These are phyloP conservation scores for Talaromyces sp. DNA, from an alignment of 2,329 filamentous ascomycete genomes.

Conservation along the genomic window DNA sequence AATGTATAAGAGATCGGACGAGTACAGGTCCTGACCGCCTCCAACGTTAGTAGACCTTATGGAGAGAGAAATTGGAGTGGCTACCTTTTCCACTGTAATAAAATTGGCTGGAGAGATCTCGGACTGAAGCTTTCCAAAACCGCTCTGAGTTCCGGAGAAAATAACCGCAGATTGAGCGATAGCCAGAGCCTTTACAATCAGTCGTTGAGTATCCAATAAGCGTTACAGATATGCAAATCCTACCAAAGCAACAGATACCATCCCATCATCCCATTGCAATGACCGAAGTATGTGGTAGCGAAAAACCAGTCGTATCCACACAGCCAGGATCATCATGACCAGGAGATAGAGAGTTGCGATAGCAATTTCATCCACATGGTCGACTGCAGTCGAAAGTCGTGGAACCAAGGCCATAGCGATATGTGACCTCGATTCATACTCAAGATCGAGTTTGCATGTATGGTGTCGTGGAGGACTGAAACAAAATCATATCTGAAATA, in stretches of 20 bases:
- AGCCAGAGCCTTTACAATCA: not conserved
- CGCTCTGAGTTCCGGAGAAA: not conserved
- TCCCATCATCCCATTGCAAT: not conserved
- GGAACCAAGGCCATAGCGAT: not conserved
- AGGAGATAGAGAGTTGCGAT: conserved; percentile 6
- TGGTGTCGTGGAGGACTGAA: not conserved
- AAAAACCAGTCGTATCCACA: conserved; percentile 2
- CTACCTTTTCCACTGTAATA: conserved; percentile 2
- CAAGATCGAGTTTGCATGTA: not conserved
- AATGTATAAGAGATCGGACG: conserved; percentile 4
- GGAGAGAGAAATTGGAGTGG: not conserved
- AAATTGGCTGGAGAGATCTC: not conserved
- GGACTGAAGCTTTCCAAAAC: conserved; percentile 4
- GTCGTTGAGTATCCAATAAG: not conserved
- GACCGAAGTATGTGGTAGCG: conserved; percentile 2
- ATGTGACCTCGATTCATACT: not conserved
- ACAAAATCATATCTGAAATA: not conserved
- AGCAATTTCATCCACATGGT: conserved; percentile 7
- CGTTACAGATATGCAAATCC: not conserved
- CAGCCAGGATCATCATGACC: conserved; percentile 9
- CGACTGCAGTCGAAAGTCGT: not conserved
- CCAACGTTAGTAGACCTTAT: not conserved
- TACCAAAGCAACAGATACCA: conserved; percentile 2
- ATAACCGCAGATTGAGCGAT: conserved; percentile 2
- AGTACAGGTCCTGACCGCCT: not conserved